Base-by-base conservation (phyloP, 2,329 filamentous ascomycete genomes). In the Rutstroemia sp. region DNA sequence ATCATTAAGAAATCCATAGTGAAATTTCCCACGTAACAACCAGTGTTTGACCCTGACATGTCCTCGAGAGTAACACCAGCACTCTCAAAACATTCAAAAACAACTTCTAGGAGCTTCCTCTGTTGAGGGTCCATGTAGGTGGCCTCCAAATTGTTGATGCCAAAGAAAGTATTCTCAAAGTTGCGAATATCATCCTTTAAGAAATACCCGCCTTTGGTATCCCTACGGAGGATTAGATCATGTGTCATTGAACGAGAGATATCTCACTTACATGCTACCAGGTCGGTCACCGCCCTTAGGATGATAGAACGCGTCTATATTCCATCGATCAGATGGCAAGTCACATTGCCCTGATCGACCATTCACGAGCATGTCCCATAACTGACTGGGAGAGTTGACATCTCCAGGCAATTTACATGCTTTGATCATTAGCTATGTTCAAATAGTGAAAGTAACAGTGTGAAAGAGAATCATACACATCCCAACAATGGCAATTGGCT, bases 401-500 rank as follows among this genome's bases (percentile, higher is more conserved):
- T 23, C 46, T 7, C 46, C 46, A 16, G 46, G 46, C 27, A 48
- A 14, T 36, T 27, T 23, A 34, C 46, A 48, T 14, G 23, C 46
- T 50, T 12, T 39, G 7, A 5, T 39, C n/a, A 40, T 19, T n/a
- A 23, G 7, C 19, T n/a, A 23, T 16, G n/a, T 19, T 50, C 21
- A 50, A 27, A 9, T 16, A 9, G 19, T 12, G 16, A 14, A 30
- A 30, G 23, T 23, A 23, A 23, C n/a, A n/a, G 27, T 5, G 5
- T 48, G 17, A n/a, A 27, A 16, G 14, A 30, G 46, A n/a, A n/a
- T 5, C n/a, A 30, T 48, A 59, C 68, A 65, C 70, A 71, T 71
- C 46, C 70, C 69, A 40, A 63, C 49, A 48, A 71, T 67, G n/a
- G 69, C 70, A 51, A 72, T 68, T 19, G 69, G 70, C 48, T 61